Evolutionary conservation across 768 basidiomycete species (phyloP).

Genomic region (Infundibulicybe gibba): DNA sequence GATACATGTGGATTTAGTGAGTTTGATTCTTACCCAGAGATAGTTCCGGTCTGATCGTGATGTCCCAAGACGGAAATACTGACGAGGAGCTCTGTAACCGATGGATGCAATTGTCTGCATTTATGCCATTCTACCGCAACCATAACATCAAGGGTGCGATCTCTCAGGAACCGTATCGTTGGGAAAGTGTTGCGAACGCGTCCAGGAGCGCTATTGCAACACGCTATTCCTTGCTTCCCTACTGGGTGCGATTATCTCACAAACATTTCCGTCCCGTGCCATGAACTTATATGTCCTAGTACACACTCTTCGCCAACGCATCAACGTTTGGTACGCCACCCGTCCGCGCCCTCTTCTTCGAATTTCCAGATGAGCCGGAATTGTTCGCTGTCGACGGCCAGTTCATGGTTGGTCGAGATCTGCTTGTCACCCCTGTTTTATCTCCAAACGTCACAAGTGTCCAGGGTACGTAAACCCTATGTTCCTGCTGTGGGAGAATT

Average conservation of each 20-base stretch:
- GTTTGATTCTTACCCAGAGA: constrained; percentile 14
- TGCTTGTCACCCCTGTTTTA: constrained; percentile 77
- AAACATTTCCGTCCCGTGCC: constrained; percentile 1
- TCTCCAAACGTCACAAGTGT: constrained; percentile 66
- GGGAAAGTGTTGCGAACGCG: constrained; percentile 77
- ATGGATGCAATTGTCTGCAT: constrained; percentile 86
- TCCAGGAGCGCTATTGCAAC: constrained; percentile 68
- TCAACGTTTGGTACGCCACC: constrained; percentile 66
- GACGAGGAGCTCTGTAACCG: constrained; percentile 80
- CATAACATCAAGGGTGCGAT: constrained; percentile 66
- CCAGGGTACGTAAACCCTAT: constrained; percentile 39
- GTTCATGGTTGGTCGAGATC: constrained; percentile 66
- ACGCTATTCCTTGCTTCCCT: constrained; percentile 70
- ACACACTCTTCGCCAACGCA: constrained; percentile 69
- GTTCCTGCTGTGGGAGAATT: neutral
- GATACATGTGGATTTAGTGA: constrained; percentile 69
- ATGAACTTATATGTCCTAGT: constrained; percentile 31
- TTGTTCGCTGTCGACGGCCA: constrained; percentile 61
- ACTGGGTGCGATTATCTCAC: constrained; percentile 56
- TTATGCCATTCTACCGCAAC: constrained; percentile 80
- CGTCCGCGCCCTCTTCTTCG: constrained; percentile 72
- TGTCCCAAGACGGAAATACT: constrained; percentile 48
- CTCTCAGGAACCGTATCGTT: constrained; percentile 77
- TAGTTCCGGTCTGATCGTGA: neutral
- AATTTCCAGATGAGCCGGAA: constrained; percentile 71